Percentiles rank a stretch among this genome's conserved stretches.
Conservation (phyloP, 352 stramenopile genomes). For the Globisporangium splendens region DNA sequence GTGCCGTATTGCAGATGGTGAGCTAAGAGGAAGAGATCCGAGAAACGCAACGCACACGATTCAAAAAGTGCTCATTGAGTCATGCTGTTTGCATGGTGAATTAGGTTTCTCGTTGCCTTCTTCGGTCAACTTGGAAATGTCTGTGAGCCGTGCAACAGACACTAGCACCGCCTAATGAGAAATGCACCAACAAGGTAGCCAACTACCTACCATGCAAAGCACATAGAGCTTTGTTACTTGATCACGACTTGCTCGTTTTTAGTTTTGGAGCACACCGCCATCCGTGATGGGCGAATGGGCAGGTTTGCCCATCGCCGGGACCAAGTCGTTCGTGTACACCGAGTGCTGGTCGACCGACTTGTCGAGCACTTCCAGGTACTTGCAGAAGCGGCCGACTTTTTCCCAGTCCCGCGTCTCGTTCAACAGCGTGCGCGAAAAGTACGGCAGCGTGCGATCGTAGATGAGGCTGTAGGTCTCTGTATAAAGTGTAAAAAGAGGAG, state of each 20-base stretch:
- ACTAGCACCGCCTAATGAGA: too few relatives aligned
- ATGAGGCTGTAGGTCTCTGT: slow-evolving; percentile 46
- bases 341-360: slow-evolving; percentile 41
- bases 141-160: too few relatives aligned
- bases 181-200: too few relatives aligned
- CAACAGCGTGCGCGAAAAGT: slow-evolving; percentile 47
- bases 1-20: too few relatives aligned
- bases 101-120: too few relatives aligned
- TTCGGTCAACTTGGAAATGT: too few relatives aligned
- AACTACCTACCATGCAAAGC: neutral
- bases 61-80: too few relatives aligned
- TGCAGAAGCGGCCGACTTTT: slow-evolving; percentile 52
- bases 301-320: slow-evolving; percentile 44
- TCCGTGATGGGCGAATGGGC: slow-evolving; percentile 34
- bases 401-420: slow-evolving; percentile 52
- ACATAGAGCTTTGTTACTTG: neutral
- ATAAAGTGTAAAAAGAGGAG: neutral
- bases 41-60: too few relatives aligned
- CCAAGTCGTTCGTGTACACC: slow-evolving; percentile 52
- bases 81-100: too few relatives aligned
- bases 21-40: too few relatives aligned
- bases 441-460: slow-evolving; percentile 45
- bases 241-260: neutral
- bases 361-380: slow-evolving; percentile 49
- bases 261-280: slow-evolving; percentile 35